A percentile compares a stretch with the other conserved stretches of the same genome.
Evolutionary conservation across 805 yeast species (phyloP).

Genomic region (Lipomyces yamadae): DNA sequence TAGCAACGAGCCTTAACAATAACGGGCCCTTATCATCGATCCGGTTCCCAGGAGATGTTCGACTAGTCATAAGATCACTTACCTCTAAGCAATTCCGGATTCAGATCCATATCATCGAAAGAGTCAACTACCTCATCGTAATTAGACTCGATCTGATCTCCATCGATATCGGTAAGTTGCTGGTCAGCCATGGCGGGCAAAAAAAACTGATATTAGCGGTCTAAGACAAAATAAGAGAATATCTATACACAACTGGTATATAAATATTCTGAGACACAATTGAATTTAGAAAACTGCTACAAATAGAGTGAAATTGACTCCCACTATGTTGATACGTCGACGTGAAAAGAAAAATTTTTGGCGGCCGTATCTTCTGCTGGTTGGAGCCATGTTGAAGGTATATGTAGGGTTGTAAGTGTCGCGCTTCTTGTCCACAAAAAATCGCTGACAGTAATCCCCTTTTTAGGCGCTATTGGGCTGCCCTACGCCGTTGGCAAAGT

Average conservation of each 20-base stretch:
- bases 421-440: not conserved
- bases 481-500: no score
- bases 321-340: not conserved
- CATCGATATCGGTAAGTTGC: slow-evolving; percentile 34
- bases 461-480: no score
- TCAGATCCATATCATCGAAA: slow-evolving; percentile 76
- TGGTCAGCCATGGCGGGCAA: slow-evolving; percentile 37
- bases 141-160: slow-evolving; percentile 75
- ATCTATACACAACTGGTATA: slow-evolving; percentile 9
- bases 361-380: not conserved
- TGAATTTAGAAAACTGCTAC: not conserved
- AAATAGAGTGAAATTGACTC: not conserved
- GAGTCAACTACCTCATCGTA: slow-evolving; percentile 85
- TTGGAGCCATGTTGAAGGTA: not conserved
- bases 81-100: slow-evolving; percentile 73
- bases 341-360: slow-evolving; percentile 13
- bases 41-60: not conserved
- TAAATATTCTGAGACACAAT: not conserved
- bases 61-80: slow-evolving; percentile 8
- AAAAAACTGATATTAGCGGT: not conserved
- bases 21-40: not conserved
- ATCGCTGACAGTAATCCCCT: not conserved
- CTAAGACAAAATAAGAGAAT: not conserved
- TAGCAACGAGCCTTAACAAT: not conserved
- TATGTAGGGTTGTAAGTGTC: slow-evolving; percentile 1